Evolutionary conservation across 2,329 filamentous ascomycete genomes (phyloP), one percentile per base, ranked within the genome.

Genomic region (Elsinoe arachidis): DNA sequence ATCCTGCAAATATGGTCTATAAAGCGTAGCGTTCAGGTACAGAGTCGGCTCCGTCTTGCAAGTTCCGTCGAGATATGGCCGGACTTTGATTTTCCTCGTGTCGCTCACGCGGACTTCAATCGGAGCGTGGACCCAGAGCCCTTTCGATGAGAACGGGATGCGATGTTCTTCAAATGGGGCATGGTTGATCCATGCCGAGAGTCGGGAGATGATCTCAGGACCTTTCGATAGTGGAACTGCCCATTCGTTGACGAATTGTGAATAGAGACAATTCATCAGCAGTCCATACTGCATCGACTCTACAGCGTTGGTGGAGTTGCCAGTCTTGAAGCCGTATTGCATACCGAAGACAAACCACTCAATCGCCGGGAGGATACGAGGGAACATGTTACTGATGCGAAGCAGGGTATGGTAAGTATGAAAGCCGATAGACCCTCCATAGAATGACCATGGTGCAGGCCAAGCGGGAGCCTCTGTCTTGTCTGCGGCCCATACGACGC

Each of bases 231-330:
- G 78, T 1, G 93, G 92, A 5, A 99, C 80, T 0, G 92, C 92
- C 93, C 93, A 99, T 70, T 99, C 93, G 70, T 99, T 96, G 63
- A 99, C 93, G 66, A 90, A 96, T 69, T 99, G 93, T n/a, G 88
- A 92, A 76, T 96, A 99, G 5, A 97, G 81, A 67, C 93, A 99
- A 75, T 99, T 93, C 88, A 99, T 92, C 55, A 96, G 78, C 46
- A 97, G 80, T 11, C 90, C 92, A 62, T 86, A 77, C 59, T 87
- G 83, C 61, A 87, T 87, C 19, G 86, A 84, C 71, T 96, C 87
- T 15, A 96, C 82, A 5, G 87, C 92, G n/a, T 80, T 78, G 39
- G 83, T 86, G 55, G 79, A 78, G 2, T 78, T 80, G 52, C 83
- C 84, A 60, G 88, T 81, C 34, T 77, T 77, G 78, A 96, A 96